These are phyloP conservation scores for Claviceps digitariae DNA, from an alignment of 2,329 filamentous ascomycete genomes.

Conservation along the genomic window DNA sequence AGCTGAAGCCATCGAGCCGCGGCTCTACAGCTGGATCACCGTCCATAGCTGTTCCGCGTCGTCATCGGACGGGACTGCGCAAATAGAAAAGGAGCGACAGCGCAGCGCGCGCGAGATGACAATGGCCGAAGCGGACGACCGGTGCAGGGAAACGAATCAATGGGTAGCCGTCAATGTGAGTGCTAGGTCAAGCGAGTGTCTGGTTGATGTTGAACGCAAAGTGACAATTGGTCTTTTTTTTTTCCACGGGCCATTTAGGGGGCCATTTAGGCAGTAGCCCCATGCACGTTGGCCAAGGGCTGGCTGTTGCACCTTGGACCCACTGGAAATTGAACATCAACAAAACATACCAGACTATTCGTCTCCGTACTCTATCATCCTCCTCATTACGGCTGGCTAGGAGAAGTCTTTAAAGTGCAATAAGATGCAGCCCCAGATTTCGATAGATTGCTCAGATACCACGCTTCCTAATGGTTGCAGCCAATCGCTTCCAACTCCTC, in stretches of 20 bases:
- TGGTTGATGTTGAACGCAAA: too few species aligned
- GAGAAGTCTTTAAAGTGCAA: too few species aligned
- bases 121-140: neutral
- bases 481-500: too few species aligned
- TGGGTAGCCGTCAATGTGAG: neutral
- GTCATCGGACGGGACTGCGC: slow-evolving; percentile 3
- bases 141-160: neutral
- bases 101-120: neutral
- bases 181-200: neutral
- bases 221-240: too few species aligned
- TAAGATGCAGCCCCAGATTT: too few species aligned
- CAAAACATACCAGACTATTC: too few species aligned
- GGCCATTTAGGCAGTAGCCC: neutral
- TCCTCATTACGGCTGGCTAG: too few species aligned
- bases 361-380: too few species aligned
- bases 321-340: too few species aligned
- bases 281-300: neutral
- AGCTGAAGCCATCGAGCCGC: slow-evolving; percentile 72
- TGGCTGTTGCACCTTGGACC: too few species aligned
- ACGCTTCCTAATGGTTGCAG: too few species aligned
- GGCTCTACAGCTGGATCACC: slow-evolving; percentile 58
- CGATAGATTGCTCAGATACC: too few species aligned
- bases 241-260: neutral
- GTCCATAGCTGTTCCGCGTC: slow-evolving; percentile 40
- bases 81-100: neutral